Percentiles rank a stretch among this genome's conserved stretches.
These are phyloP conservation scores for Aspergillus arachidicola DNA, from an alignment of 2,329 filamentous ascomycete genomes.

Conservation along the genomic window DNA sequence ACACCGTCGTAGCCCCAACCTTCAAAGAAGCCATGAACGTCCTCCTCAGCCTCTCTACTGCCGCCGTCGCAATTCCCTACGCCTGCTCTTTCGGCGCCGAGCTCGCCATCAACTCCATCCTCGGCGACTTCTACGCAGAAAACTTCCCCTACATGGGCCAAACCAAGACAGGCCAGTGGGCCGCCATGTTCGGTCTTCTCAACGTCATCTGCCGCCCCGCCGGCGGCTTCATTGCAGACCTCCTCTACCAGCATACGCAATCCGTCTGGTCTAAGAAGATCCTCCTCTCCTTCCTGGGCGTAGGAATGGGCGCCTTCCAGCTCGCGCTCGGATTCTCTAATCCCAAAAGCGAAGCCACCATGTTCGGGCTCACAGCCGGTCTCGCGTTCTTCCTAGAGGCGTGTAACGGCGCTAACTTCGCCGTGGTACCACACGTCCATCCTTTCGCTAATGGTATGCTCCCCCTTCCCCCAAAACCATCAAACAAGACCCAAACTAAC, in stretches of 20 bases:
- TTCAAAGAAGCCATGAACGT: conserved; percentile 63
- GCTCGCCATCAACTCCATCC: conserved; percentile 62
- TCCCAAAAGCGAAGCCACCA: conserved; percentile 61
- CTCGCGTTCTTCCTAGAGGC: conserved; percentile 83
- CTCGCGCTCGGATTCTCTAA: conserved; percentile 67
- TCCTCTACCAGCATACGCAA: conserved; percentile 55
- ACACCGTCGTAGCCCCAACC: conserved; percentile 65
- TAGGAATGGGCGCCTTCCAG: conserved; percentile 61
- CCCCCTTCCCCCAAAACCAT: rapidly evolving
- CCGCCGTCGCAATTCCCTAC: conserved; percentile 57
- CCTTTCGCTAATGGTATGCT: conserved; percentile 73
- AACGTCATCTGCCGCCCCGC: conserved; percentile 53
- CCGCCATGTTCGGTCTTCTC: conserved; percentile 56
- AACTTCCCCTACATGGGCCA: conserved; percentile 59
- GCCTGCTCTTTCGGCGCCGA: conserved; percentile 65
- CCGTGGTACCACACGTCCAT: conserved; percentile 83
- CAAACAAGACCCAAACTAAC: neutral
- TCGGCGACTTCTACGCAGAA: conserved; percentile 60
- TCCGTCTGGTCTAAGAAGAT: conserved; percentile 67
- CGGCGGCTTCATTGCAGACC: conserved; percentile 57
- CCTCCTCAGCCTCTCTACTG: conserved; percentile 61
- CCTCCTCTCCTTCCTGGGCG: conserved; percentile 58
- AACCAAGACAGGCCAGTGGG: conserved; percentile 59
- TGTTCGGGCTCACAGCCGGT: conserved; percentile 76
- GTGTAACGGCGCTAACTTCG: conserved; percentile 83